Evolutionary conservation across 169 alveolate genomes (phyloP).

Genomic region (Besnoitia besnoiti): DNA sequence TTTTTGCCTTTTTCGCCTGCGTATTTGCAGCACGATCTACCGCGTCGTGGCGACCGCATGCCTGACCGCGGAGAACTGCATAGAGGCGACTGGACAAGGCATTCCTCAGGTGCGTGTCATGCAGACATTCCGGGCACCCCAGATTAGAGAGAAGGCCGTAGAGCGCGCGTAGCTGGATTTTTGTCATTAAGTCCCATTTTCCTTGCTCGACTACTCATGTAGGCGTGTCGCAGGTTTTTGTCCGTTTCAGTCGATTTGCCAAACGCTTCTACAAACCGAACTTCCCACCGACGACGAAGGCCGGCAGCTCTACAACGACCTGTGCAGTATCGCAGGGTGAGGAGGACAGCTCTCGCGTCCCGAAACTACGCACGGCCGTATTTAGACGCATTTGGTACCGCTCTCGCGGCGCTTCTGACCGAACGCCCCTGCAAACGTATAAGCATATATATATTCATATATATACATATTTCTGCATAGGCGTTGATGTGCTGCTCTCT

Average conservation of each 20-base stretch:
- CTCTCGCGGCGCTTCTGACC: no score
- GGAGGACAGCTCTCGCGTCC: neutral
- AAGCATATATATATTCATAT: neutral
- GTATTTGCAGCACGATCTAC: constrained; percentile 31
- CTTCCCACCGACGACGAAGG: constrained; percentile 31
- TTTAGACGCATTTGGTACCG: no score
- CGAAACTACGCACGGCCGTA: no score
- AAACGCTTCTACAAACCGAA: constrained; percentile 38
- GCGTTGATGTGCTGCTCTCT: no score
- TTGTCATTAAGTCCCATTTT: no score
- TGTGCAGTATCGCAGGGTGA: constrained; percentile 60
- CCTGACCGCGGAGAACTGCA: constrained; percentile 47
- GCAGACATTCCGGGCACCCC: no score
- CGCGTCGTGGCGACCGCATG: constrained; percentile 37
- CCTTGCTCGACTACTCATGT: neutral
- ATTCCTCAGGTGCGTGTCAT: constrained; percentile 52
- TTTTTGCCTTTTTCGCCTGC: neutral
- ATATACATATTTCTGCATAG: neutral
- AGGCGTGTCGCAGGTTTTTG: neutral
- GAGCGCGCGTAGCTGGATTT: no score
- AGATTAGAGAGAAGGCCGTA: no score
- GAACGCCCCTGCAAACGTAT: neutral
- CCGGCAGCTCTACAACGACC: constrained; percentile 23
- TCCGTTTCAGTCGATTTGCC: neutral
- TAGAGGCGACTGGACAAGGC: constrained; percentile 64